Evolutionary conservation across 805 yeast genomes (phyloP).

Genomic region (Metschnikowia gruessii): DNA sequence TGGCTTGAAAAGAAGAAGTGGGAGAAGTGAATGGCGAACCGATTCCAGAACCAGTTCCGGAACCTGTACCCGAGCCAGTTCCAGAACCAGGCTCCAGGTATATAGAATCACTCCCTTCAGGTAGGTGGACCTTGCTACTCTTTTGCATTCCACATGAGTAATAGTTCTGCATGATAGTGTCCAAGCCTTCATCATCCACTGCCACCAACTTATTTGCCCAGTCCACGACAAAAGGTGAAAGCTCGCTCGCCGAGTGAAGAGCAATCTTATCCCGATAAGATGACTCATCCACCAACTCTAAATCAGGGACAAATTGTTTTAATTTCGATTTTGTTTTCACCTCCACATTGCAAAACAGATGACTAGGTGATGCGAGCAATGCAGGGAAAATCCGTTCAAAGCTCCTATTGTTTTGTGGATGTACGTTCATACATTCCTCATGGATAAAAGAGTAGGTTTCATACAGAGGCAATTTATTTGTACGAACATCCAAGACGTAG

Average conservation of each 20-base stretch:
- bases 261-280: conserved; percentile 15
- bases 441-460: conserved; percentile 20
- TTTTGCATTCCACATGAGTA: conserved; percentile 20
- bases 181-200: conserved; percentile 43
- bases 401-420: conserved; percentile 21
- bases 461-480: conserved; percentile 21
- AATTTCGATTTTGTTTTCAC: conserved; percentile 17
- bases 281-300: conserved; percentile 16
- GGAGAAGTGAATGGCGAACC: conserved; percentile 7
- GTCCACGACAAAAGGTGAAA: conserved; percentile 46
- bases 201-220: conserved; percentile 61
- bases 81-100: conserved; percentile 3
- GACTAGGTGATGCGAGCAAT: conserved; percentile 18
- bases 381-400: conserved; percentile 22
- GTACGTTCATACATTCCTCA: conserved; percentile 21
- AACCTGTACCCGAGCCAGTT: background rate
- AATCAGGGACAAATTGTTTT: conserved; percentile 21
- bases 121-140: conserved; percentile 16
- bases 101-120: conserved; percentile 13
- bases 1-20: background rate
- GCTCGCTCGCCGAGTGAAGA: conserved; percentile 13
- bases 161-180: conserved; percentile 42
- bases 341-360: conserved; percentile 18
- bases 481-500: conserved; percentile 22
- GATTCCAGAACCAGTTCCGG: no score